Evolutionary conservation across 306 rosid genomes (phyloP), one percentile per base, ranked within the genome.

Genomic region (Abrus pulchellus): DNA sequence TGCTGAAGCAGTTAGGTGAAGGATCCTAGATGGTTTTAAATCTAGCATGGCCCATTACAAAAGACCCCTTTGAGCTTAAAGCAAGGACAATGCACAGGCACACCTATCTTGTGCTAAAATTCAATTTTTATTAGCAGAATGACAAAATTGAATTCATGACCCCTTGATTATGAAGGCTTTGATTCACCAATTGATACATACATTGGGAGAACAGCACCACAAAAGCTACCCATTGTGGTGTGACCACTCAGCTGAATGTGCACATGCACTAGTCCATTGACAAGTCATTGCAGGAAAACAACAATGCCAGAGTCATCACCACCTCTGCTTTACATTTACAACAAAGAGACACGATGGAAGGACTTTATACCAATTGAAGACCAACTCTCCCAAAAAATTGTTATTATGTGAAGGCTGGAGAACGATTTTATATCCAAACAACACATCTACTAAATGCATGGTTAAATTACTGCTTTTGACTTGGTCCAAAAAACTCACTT

Each of bases 401-500:
- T 40, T 54, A n/a, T 20, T 34, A 54, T 20, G 65, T 9, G 30
- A 54, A 9, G 1, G 50, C 52, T 36, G 1, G 2, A 40, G 41
- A 57, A 41, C 3, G 28, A 6, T 56, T 68, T 41, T 74, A 56
- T 41, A 28, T 53, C 20, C 20, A 20, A 20, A 20, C 20, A 20
- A 20, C 20, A 20, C 20, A 20, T 32, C 20, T 33, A n/a, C 29
- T 34, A 4, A 45, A 65, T 55, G 79, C 68, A 73, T 8, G 36
- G 52, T 32, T 33, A 62, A 65, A 84, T 40, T 29, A 68, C 57
- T 34, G 70, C 29, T 14, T 45, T 56, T 52, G 27, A 52, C 70
- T 29, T 8, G n/a, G 20, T 20, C 20, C 20, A 20, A 20, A 20
- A 20, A 20, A 20, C 28, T 53, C 53, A 61, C 54, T 69, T 67